phyloP scores from a whole-genome alignment of 2,329 filamentous ascomycete genomes.

The Fusarium proliferatum region DNA sequence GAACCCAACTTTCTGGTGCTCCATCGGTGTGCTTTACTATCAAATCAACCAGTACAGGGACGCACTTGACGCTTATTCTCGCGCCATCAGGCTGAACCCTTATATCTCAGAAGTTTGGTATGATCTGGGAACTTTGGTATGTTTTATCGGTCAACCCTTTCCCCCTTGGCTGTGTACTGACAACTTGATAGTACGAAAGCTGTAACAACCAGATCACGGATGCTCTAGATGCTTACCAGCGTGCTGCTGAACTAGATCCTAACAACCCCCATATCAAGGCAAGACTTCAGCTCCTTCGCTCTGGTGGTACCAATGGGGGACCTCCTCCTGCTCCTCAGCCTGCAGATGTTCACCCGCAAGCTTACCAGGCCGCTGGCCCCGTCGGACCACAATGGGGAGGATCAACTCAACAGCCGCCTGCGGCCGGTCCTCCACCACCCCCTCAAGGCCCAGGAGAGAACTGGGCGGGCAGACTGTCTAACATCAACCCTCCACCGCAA shows the following conservation, averaged over 20 bases:
- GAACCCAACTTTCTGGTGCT: conserved; percentile 99
- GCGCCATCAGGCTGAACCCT: conserved; percentile 94
- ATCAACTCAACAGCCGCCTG: conserved; percentile 68
- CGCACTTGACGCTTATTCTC: conserved; percentile 95
- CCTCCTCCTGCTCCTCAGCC: conserved; percentile 86
- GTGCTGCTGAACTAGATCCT: conserved; percentile 94
- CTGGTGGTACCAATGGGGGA: conserved; percentile 78
- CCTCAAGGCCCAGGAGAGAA: conserved; percentile 67
- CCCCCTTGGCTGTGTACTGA: conserved; percentile 44
- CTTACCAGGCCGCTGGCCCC: conserved; percentile 86
- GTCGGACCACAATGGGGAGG: conserved; percentile 91
- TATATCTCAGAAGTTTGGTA: conserved; percentile 99
- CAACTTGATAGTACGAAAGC: conserved; percentile 80
- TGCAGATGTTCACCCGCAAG: conserved; percentile 94
- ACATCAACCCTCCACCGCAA: conserved; percentile 80
- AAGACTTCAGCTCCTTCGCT: conserved; percentile 87
- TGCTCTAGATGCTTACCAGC: conserved; percentile 93
- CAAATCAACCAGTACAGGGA: conserved; percentile 99
- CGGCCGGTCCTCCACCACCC: conserved; percentile 70
- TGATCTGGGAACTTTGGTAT: conserved; percentile 92
- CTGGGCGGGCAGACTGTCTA: conserved; percentile 75
- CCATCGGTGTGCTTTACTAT: conserved; percentile 98
- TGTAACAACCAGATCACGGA: conserved; percentile 99
- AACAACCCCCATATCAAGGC: conserved; percentile 96
- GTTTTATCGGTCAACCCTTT: conserved; percentile 48